A percentile compares a stretch with the other conserved stretches of the same genome.
Evolutionary conservation across 352 stramenopile genomes (phyloP).

Genomic region (Plasmopara muralis): DNA sequence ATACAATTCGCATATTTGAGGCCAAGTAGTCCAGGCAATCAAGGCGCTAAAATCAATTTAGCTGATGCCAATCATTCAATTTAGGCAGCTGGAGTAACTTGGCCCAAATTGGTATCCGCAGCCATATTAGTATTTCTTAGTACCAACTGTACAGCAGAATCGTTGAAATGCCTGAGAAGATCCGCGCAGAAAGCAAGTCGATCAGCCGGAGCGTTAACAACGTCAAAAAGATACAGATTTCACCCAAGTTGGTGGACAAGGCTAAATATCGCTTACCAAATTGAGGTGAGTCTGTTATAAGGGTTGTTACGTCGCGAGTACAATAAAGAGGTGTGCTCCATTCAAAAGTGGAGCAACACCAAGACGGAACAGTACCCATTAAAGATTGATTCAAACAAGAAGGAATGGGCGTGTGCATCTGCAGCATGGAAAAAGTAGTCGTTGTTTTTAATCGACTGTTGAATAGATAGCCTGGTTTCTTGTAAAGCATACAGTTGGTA

Average conservation of each 20-base stretch:
- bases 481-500: background rate
- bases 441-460: background rate
- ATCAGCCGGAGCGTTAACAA: background rate
- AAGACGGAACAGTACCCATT: background rate
- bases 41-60: slow-evolving; percentile 1
- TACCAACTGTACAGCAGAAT: background rate
- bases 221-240: background rate
- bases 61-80: background rate
- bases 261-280: background rate
- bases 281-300: background rate
- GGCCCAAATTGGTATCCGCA: background rate
- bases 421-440: background rate
- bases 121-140: background rate
- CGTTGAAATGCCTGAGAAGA: background rate
- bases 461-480: slow-evolving; percentile 1
- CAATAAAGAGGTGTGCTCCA: background rate
- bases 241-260: background rate
- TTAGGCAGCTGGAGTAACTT: background rate
- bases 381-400: background rate
- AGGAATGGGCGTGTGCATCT: background rate
- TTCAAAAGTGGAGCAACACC: background rate
- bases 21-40: background rate
- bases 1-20: background rate
- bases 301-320: background rate
- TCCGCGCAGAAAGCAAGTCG: background rate